Evolutionary conservation across 2,329 filamentous ascomycete genomes (phyloP), one percentile per base, ranked within the genome.

Genomic region (Pseudogymnoascus sp.): DNA sequence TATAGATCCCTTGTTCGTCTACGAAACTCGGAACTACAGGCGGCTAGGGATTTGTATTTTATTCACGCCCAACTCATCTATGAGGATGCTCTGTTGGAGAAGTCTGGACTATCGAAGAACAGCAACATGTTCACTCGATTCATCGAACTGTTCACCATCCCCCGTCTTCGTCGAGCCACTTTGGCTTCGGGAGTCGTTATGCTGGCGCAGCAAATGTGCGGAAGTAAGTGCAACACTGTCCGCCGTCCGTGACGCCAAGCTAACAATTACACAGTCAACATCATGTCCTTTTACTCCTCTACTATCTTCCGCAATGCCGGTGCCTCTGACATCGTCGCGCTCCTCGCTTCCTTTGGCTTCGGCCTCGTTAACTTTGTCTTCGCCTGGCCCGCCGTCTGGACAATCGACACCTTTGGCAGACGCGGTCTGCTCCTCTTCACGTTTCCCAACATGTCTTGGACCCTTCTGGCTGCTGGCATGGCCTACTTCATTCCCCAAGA

Each of bases 171-270:
- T 12, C 82, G 88, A 42, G 91, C 91, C 2, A 93, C 87, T 3
- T 80, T 89, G 31, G 91, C 90, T 5, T 89, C 90, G 0, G 89
- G 87, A 67, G 85, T 86, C 1, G 89, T 93, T 68, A 96, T 96
- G 91, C 86, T 72, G 60, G 69, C 69, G 0, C 71, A 73, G 62
- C 70, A 73, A 37, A 73, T 73, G 67, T 72, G 61, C n/a, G 69
- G 69, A 64, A 70, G 64, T 65, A 62, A 62, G 63, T 65, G n/a
- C 8, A 8, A 14, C 10, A 37, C 21, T 34, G 31, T 3, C 12
- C 11, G 25, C 18, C 34, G 21, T n/a, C 21, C 21, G 53, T 11
- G 16, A 14, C 1, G 18, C 23, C 14, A 40, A 11, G 3, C 61
- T 68, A 63, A 70, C 69, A 66, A 68, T 63, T 53, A 62, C 63